phyloP scores from a whole-genome alignment of 108 stramenopile genomes.

The Stephanodiscus triporus region DNA sequence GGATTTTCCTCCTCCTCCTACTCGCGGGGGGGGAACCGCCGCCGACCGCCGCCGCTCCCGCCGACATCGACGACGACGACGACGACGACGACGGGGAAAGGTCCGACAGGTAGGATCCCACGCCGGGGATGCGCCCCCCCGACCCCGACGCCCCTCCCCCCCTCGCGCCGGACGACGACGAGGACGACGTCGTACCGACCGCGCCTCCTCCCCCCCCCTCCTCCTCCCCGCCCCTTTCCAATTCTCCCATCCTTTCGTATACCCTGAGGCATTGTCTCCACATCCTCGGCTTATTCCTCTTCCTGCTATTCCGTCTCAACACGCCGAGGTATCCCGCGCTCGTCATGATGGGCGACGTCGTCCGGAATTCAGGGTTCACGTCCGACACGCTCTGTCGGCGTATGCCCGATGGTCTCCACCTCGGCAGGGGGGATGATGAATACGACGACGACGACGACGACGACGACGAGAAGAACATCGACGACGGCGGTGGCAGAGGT shows the following conservation, averaged over 20 bases:
- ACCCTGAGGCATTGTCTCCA: constrained; percentile 76
- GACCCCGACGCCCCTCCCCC: not conserved
- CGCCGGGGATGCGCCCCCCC: constrained; percentile 1
- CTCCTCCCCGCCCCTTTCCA: constrained; percentile 40
- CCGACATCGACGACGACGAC: too few relatives aligned
- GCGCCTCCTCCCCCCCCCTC: not conserved
- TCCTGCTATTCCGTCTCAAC: constrained; percentile 76
- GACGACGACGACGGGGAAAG: too few relatives aligned
- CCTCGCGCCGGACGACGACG: too few relatives aligned
- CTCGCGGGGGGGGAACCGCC: not conserved
- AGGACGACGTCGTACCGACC: not conserved
- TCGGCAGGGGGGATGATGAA: constrained; percentile 24
- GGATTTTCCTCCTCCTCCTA: constrained; percentile 34
- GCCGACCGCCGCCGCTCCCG: constrained; percentile 18
- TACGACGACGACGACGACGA: not conserved
- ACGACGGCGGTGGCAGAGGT: constrained; percentile 9
- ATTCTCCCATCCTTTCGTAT: constrained; percentile 68
- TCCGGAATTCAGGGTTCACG: constrained; percentile 76
- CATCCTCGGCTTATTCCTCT: constrained; percentile 74
- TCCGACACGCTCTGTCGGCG: constrained; percentile 66
- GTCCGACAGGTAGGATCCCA: too few relatives aligned
- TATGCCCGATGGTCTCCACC: constrained; percentile 61
- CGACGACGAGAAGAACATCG: not conserved
- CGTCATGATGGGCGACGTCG: constrained; percentile 71
- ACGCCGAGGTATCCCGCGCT: constrained; percentile 74